Conservation (phyloP, 2,329 filamentous ascomycete species). For the Colletotrichum camelliae region DNA sequence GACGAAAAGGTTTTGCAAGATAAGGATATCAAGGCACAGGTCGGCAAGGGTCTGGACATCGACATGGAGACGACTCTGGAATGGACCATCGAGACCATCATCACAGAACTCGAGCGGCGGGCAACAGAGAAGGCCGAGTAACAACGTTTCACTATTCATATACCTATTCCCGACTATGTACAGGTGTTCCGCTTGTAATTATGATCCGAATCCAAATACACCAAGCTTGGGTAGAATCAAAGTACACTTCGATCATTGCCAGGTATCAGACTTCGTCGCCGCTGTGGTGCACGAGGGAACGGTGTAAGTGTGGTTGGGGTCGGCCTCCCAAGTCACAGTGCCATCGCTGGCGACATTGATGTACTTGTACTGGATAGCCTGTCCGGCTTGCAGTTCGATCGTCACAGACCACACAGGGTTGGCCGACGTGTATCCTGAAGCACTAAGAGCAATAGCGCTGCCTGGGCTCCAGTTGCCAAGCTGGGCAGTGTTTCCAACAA, state of each 20-base stretch:
- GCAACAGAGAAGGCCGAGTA: neutral
- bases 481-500: slow-evolving; percentile 63
- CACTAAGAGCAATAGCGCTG: slow-evolving; percentile 61
- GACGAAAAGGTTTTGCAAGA: slow-evolving; percentile 48
- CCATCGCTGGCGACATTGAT: slow-evolving; percentile 63
- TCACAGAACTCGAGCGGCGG: slow-evolving; percentile 47
- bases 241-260: slow-evolving; percentile 28
- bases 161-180: neutral
- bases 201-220: neutral
- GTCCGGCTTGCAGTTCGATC: slow-evolving; percentile 60
- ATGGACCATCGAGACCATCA: slow-evolving; percentile 72
- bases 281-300: slow-evolving; percentile 36
- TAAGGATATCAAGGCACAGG: slow-evolving; percentile 55
- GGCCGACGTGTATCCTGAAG: slow-evolving; percentile 60
- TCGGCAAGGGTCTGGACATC: slow-evolving; percentile 50
- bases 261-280: slow-evolving; percentile 33
- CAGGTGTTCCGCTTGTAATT: neutral
- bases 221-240: neutral
- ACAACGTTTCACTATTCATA: neutral
- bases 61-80: slow-evolving; percentile 67
- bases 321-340: slow-evolving; percentile 67
- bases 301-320: slow-evolving; percentile 53
- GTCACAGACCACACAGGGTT: slow-evolving; percentile 68
- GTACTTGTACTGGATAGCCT: slow-evolving; percentile 71
- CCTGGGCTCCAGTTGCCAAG: slow-evolving; percentile 68